phyloP scores from a whole-genome alignment of 805 yeast species.

The Clavispora santaluciae region DNA sequence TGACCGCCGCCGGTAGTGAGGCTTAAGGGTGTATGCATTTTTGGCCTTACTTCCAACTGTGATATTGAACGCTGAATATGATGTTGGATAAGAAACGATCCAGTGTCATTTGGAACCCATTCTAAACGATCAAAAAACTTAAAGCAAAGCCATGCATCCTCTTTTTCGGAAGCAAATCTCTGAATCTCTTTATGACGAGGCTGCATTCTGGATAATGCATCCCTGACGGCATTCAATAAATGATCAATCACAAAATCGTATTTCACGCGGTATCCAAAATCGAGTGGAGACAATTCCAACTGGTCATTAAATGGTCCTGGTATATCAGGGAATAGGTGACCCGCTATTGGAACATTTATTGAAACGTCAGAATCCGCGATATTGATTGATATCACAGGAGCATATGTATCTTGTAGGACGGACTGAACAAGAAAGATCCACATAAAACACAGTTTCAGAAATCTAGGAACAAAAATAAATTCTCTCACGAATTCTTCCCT shows the following conservation, averaged over 20 bases:
- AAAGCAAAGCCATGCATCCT: slow-evolving; percentile 48
- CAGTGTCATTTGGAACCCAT: slow-evolving; percentile 31
- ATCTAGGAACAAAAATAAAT: slow-evolving; percentile 54
- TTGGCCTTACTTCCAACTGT: slow-evolving; percentile 56
- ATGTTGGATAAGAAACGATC: slow-evolving; percentile 24
- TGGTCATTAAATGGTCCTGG: not conserved
- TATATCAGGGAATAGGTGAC: not conserved
- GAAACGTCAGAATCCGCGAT: not conserved
- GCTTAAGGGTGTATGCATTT: slow-evolving; percentile 23
- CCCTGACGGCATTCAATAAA: slow-evolving; percentile 20
- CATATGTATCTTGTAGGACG: slow-evolving; percentile 35
- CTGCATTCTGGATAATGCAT: slow-evolving; percentile 23
- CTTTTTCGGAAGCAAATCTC: slow-evolving; percentile 20
- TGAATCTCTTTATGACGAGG: slow-evolving; percentile 1
- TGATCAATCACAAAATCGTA: slow-evolving; percentile 30
- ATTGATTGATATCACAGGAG: slow-evolving; percentile 1
- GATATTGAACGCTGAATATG: slow-evolving; percentile 32
- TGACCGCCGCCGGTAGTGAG: not conserved
- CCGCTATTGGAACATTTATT: not conserved
- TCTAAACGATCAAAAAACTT: slow-evolving; percentile 72
- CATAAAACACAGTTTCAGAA: slow-evolving; percentile 47
- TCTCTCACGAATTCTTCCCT: slow-evolving; percentile 23
- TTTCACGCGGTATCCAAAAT: slow-evolving; percentile 22
- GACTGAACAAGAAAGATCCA: slow-evolving; percentile 62
- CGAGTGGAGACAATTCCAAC: slow-evolving; percentile 7